Conservation (phyloP, 2,329 filamentous ascomycete species). For the Colletotrichum ledebouriae region DNA sequence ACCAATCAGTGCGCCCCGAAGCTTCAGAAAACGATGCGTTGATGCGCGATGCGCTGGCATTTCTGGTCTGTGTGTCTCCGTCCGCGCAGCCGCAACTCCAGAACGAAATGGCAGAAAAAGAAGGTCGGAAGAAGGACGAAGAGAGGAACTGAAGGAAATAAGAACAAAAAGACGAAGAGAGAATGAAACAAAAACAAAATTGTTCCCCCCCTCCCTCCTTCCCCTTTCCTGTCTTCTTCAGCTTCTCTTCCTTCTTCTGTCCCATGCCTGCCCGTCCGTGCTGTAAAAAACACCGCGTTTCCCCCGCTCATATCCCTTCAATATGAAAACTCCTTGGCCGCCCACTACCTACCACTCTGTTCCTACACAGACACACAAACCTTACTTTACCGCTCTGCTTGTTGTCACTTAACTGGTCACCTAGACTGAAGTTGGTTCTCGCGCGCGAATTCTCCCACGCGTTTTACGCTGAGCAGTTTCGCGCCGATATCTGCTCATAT, state of each 20-base stretch:
- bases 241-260: constrained; percentile 1
- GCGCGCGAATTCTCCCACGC: neutral
- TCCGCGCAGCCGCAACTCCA: constrained; percentile 48
- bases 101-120: constrained; percentile 37
- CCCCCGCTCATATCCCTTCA: neutral
- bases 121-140: neutral
- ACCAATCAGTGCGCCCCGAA: constrained; percentile 36
- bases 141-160: neutral
- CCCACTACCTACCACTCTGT: neutral
- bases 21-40: constrained; percentile 30
- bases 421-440: neutral
- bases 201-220: constrained; percentile 1
- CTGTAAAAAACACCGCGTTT: neutral
- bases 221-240: neutral
- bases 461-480: neutral
- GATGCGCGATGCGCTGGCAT: constrained; percentile 46
- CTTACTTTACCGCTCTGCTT: neutral
- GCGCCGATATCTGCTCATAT: neutral
- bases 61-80: constrained; percentile 51
- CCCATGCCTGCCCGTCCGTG: neutral
- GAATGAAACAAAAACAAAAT: constrained; percentile 9
- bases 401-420: neutral
- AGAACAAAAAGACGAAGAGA: neutral
- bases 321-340: constrained; percentile 1
- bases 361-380: neutral